phyloP scores from a whole-genome alignment of 2,329 filamentous ascomycete species.

The Malbranchea zuffiana region DNA sequence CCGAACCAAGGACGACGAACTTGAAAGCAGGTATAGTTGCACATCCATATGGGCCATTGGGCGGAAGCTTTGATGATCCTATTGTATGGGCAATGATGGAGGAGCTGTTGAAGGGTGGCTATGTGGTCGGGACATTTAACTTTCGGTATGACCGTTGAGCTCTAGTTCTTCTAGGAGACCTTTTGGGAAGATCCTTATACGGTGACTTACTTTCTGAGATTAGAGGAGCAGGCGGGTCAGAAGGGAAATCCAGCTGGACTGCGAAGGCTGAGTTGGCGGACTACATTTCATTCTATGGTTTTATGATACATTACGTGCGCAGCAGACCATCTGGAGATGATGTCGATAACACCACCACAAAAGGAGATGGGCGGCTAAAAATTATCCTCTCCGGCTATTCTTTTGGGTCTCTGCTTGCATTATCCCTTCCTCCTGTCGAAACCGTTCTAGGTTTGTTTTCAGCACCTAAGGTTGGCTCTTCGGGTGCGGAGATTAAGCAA shows the following conservation, averaged over 20 bases:
- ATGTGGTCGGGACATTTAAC: constrained; percentile 78
- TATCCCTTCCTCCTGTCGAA: constrained; percentile 51
- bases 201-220: constrained; percentile 11
- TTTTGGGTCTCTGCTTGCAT: constrained; percentile 76
- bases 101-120: constrained; percentile 58
- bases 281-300: constrained; percentile 71
- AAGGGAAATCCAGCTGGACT: constrained; percentile 77
- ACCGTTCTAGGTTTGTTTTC: constrained; percentile 34
- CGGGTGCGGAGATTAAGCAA: neutral
- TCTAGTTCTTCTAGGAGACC: too few relatives aligned
- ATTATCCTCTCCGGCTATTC: constrained; percentile 71
- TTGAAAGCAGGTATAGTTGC: constrained; percentile 57
- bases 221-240: constrained; percentile 66
- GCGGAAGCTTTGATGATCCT: constrained; percentile 73
- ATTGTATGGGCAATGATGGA: constrained; percentile 57
- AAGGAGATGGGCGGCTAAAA: constrained; percentile 15
- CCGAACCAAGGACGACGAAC: constrained; percentile 19
- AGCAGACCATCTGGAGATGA: neutral
- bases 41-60: constrained; percentile 82
- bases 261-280: constrained; percentile 69
- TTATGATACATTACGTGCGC: constrained; percentile 59
- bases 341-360: constrained; percentile 20
- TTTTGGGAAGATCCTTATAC: too few relatives aligned
- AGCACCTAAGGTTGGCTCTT: neutral
- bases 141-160: constrained; percentile 53